Percentiles rank a stretch among this genome's conserved stretches.
phyloP scores from a whole-genome alignment of 2,329 filamentous ascomycete genomes.

The Ophiocordyceps australis region DNA sequence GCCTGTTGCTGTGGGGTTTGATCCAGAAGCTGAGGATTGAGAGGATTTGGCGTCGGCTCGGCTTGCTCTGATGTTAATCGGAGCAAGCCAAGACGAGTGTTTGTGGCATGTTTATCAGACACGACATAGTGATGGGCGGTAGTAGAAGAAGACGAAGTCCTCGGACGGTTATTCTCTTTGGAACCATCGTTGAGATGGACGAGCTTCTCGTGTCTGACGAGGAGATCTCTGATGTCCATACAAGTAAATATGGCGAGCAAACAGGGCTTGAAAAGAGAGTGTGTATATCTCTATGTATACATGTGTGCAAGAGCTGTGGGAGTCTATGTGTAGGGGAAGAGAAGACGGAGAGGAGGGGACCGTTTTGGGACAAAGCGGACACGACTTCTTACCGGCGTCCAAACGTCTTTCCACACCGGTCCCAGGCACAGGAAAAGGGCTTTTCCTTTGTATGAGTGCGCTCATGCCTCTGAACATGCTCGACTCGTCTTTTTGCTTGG shows the following conservation, averaged over 20 bases:
- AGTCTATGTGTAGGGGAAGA: too few species aligned
- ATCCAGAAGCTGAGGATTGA: constrained; percentile 1
- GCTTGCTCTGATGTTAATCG: background rate
- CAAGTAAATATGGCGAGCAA: background rate
- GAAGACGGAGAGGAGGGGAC: too few species aligned
- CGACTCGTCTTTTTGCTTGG: constrained; percentile 30
- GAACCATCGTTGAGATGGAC: constrained; percentile 42
- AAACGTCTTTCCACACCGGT: constrained; percentile 43
- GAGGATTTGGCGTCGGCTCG: background rate
- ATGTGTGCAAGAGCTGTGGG: too few species aligned
- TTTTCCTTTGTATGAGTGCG: constrained; percentile 49
- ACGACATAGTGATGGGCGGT: too few species aligned
- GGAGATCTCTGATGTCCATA: constrained; percentile 45
- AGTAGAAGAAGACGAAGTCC: constrained; percentile 30
- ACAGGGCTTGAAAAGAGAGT: too few species aligned
- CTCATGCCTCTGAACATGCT: constrained; percentile 46
- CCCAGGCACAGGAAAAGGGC: constrained; percentile 40
- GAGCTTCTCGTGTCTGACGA: constrained; percentile 45
- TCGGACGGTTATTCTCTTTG: constrained; percentile 31
- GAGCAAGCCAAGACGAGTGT: too few species aligned
- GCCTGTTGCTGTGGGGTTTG: constrained; percentile 3
- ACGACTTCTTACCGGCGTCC: constrained; percentile 43
- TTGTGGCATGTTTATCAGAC: too few species aligned
- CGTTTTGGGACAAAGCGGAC: too few species aligned
- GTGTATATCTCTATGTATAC: too few species aligned